Evolutionary conservation across 192 early-diverging fungal genomes (phyloP), one percentile per base, ranked within the genome.

Genomic region (Dispira simplex): DNA sequence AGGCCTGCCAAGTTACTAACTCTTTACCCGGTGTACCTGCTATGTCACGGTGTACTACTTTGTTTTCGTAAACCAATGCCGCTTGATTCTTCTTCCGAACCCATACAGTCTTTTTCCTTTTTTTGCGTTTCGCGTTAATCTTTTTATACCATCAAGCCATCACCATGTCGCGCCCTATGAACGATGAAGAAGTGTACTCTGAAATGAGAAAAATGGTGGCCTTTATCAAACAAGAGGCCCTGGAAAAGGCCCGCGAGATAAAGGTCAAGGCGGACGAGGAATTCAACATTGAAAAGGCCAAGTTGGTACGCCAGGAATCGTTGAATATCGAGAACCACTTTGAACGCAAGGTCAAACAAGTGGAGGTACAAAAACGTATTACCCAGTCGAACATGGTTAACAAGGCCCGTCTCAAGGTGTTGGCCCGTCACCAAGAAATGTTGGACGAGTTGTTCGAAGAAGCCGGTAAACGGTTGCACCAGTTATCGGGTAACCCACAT

Each of bases 181-280:
- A 92, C 79, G 95, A 98, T 68, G 86, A 90, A 64, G 92, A 98
- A 79, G 95, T 97, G 51, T 79, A 80, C 69, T 83, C 83, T 66
- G 95, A 98, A 83, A 98, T 98, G 95, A 88, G 83, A 77, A 98
- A 98, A 82, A 97, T 98, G 95, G 93, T 97, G 46, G 84, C 89
- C 39, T 99, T 99, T 79, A 99, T 99, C 81, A 93, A 91, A 73
- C 95, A 99, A 76, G 96, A 99, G 75, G 95, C 96, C 10, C 72
- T 93, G 26, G 96, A 99, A 72, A 99, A 99, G 81, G 94, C 95
- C 27, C 82, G 90, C 46, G 96, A 99, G 75, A 93, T 96, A 73
- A 95, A 93, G 78, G 86, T 97, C 69, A 99, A 98, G 87, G 96
- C 96, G 57, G 93, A 99, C 74, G 96, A 99, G 67, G 96, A 99